Conservation (phyloP, 2,329 filamentous ascomycete species). For the Huntiella moniliformis region DNA sequence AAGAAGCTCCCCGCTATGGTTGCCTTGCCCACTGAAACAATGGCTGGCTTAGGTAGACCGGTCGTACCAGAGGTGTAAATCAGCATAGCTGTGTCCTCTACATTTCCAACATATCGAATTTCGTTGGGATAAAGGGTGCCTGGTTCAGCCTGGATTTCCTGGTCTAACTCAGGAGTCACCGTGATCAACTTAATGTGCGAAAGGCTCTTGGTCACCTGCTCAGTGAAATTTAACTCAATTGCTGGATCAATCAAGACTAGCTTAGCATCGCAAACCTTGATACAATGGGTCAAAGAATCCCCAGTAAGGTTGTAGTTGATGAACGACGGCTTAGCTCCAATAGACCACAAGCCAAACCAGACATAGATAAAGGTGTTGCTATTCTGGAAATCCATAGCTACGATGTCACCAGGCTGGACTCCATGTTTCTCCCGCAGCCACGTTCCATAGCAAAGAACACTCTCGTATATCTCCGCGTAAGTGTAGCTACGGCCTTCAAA, state of each 20-base stretch:
- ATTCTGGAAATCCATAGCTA: constrained; percentile 68
- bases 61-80: constrained; percentile 81
- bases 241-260: constrained; percentile 49
- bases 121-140: constrained; percentile 40
- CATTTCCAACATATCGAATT: constrained; percentile 29
- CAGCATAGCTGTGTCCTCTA: constrained; percentile 45
- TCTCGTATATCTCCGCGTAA: constrained; percentile 58
- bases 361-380: constrained; percentile 60
- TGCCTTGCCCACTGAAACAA: constrained; percentile 54
- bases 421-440: constrained; percentile 50
- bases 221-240: constrained; percentile 27
- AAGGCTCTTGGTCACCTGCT: constrained; percentile 35
- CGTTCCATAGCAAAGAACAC: constrained; percentile 49
- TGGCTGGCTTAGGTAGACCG: constrained; percentile 62
- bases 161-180: constrained; percentile 38
- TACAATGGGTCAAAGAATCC: constrained; percentile 53
- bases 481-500: constrained; percentile 53
- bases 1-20: constrained; percentile 34
- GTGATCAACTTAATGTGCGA: constrained; percentile 37
- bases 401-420: constrained; percentile 53
- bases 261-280: constrained; percentile 46
- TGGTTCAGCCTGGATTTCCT: constrained; percentile 31
- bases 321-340: constrained; percentile 67
- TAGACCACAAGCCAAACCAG: constrained; percentile 60
- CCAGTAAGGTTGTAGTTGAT: constrained; percentile 73